Evolutionary conservation across 768 basidiomycete genomes (phyloP).

Genomic region (Sporobolomyces pararoseus): DNA sequence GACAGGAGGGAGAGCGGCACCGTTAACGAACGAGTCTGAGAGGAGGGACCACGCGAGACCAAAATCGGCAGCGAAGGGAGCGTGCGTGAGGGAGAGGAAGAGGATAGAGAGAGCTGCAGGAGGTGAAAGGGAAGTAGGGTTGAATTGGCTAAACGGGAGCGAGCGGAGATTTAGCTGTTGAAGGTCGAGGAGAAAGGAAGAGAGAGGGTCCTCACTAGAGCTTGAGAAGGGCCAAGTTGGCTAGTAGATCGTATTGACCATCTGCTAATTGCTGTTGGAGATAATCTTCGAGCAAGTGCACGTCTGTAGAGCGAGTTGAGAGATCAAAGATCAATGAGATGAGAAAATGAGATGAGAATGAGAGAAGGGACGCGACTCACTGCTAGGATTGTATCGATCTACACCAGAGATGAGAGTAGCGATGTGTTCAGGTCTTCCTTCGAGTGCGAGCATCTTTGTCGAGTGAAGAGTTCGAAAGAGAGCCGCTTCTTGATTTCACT

Average conservation of each 20-base stretch:
- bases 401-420: constrained; percentile 33
- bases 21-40: constrained; percentile 59
- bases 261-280: constrained; percentile 84
- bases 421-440: constrained; percentile 36
- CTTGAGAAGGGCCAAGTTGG: constrained; percentile 91
- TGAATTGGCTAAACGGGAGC: constrained; percentile 33
- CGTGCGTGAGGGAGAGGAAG: constrained; percentile 73
- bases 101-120: constrained; percentile 61
- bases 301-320: constrained; percentile 50
- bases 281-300: constrained; percentile 90
- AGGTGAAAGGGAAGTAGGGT: constrained; percentile 29
- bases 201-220: constrained; percentile 56
- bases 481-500: not conserved
- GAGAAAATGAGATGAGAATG: not conserved
- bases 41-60: constrained; percentile 89
- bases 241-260: constrained; percentile 88
- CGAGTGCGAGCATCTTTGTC: constrained; percentile 4
- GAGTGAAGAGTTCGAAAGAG: not conserved
- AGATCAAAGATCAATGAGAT: not conserved
- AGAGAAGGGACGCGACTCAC: constrained; percentile 13
- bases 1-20: constrained; percentile 38
- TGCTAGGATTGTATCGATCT: constrained; percentile 95
- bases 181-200: not conserved
- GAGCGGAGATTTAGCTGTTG: not conserved
- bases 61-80: constrained; percentile 85